Evolutionary conservation across 768 basidiomycete genomes (phyloP), one percentile per base, ranked within the genome.

Genomic region (Cubamyces sp.): DNA sequence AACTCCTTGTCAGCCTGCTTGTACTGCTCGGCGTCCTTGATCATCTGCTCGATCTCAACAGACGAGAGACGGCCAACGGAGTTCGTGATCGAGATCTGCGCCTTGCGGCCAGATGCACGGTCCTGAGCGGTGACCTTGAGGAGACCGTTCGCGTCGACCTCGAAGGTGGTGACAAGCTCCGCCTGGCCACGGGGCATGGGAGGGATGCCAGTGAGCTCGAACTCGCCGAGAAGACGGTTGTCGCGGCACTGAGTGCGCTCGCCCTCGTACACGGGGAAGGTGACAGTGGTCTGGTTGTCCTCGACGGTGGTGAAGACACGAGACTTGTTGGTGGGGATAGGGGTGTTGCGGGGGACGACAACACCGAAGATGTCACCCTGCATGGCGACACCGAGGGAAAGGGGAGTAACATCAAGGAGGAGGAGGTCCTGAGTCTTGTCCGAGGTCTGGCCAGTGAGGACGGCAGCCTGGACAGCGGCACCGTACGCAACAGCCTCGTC

Each of bases 241-340:
- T 99, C 97, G 72, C 95, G 92, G 84, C 97, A 99, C 74, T 98
- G 96, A 37, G 96, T 98, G 68, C 97, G 95, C 81, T 99, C 97
- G 74, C 97, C 97, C 85, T 99, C 97, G 80, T 99, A 98, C 87
- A 99, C 97, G 70, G 97, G 97, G 94, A 98, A 99, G 67, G 96
- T 98, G 81, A 99, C 97, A 64, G 93, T 96, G 64, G 97, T 99
- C 81, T 98, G 97, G 85, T 98, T 99, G 84, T 99, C 97, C 86
- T 99, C 97, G 66, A 99, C 97, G 57, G 97, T 99, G 69, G 97
- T 99, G 86, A 99, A 99, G 53, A 92, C 92, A 74, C 97, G 86
- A 41, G 94, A 96, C 82, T 98, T 99, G 88, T 96, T 98, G 75
- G 96, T 95, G 60, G 97, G 97, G 77, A 99, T 98, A 71, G 96